These are phyloP conservation scores for Fusarium tjaetaba DNA, from an alignment of 2,329 filamentous ascomycete genomes.

Conservation along the genomic window DNA sequence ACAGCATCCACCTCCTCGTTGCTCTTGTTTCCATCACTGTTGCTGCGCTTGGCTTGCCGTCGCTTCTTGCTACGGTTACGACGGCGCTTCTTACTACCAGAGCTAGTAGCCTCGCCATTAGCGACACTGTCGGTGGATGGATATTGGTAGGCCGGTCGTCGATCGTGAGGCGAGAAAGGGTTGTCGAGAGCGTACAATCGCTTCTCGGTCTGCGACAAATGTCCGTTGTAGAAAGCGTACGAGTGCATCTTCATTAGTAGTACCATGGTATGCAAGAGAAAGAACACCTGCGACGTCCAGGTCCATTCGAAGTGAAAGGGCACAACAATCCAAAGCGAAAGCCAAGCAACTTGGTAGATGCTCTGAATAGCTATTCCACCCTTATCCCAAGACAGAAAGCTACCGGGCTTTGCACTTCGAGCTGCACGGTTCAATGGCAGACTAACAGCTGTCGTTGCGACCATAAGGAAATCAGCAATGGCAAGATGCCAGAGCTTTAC, in stretches of 20 bases:
- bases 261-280: constrained; percentile 89
- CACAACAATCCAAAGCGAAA: constrained; percentile 82
- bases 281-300: constrained; percentile 97
- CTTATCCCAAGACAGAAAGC: constrained; percentile 74
- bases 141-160: constrained; percentile 79
- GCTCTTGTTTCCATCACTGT: constrained; percentile 35
- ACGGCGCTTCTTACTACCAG: constrained; percentile 39
- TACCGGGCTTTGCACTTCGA: constrained; percentile 60
- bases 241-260: constrained; percentile 99
- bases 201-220: constrained; percentile 87
- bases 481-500: constrained; percentile 89
- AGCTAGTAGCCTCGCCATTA: constrained; percentile 28
- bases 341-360: constrained; percentile 81
- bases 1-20: constrained; percentile 43
- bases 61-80: constrained; percentile 33
- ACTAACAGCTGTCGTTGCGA: constrained; percentile 75
- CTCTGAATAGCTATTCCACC: constrained; percentile 87
- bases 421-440: constrained; percentile 78
- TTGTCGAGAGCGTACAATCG: constrained; percentile 82
- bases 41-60: constrained; percentile 20
- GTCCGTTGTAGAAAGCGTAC: constrained; percentile 97
- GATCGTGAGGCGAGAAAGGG: constrained; percentile 69
- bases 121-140: constrained; percentile 66
- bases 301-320: constrained; percentile 91
- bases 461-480: constrained; percentile 87